Evolutionary conservation across 2,329 filamentous ascomycete species (phyloP).

Genomic region (Monilinia aucupariae): DNA sequence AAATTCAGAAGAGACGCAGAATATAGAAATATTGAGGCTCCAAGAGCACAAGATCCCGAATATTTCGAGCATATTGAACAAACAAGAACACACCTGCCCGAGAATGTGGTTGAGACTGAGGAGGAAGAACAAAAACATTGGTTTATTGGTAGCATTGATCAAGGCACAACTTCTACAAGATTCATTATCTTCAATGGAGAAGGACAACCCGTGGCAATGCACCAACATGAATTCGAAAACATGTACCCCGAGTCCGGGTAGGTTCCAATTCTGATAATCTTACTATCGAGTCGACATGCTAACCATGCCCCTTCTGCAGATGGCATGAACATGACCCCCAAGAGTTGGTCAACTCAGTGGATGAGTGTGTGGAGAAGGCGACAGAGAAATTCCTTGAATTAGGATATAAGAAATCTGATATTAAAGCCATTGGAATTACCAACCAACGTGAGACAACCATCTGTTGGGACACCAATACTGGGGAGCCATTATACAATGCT

Average conservation of each 20-base stretch:
- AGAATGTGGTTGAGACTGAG: constrained; percentile 22
- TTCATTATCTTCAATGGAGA: constrained; percentile 84
- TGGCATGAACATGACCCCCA: constrained; percentile 82
- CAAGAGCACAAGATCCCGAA: constrained; percentile 17
- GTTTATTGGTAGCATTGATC: constrained; percentile 85
- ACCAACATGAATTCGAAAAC: constrained; percentile 84
- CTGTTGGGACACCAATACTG: constrained; percentile 72
- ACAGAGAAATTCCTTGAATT: constrained; percentile 61
- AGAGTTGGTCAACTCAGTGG: constrained; percentile 67
- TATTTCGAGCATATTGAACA: constrained; percentile 27
- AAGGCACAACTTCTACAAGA: constrained; percentile 82
- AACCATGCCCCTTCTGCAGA: constrained; percentile 40
- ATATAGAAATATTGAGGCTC: constrained; percentile 14
- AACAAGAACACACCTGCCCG: constrained; percentile 24
- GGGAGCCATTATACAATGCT: constrained; percentile 71
- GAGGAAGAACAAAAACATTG: constrained; percentile 41
- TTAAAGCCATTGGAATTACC: constrained; percentile 69
- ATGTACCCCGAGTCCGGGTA: constrained; percentile 81
- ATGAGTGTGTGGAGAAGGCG: constrained; percentile 70
- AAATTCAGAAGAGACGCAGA: constrained; percentile 10
- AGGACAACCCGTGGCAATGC: constrained; percentile 72
- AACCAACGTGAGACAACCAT: constrained; percentile 65
- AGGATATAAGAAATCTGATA: constrained; percentile 62
- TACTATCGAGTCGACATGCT: constrained; percentile 10
- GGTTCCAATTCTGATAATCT: constrained; percentile 35